Evolutionary conservation across 73 alveolate genomes (phyloP).

Genomic region (Breviolum minutum): DNA sequence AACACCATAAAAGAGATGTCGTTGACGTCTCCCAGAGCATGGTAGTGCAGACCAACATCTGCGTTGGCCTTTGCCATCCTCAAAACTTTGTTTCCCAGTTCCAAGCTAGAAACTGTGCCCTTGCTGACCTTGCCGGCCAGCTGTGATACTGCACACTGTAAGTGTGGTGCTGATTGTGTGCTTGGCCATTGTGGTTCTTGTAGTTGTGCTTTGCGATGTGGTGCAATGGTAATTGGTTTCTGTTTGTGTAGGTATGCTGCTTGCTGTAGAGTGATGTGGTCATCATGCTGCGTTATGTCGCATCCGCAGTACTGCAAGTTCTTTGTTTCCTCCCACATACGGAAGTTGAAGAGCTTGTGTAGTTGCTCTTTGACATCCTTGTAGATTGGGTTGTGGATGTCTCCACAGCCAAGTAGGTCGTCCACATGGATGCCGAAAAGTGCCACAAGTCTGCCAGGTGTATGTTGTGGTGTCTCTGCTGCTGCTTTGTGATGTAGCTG

Average conservation of each 20-base stretch:
- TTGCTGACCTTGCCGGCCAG: background rate
- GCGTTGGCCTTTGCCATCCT: background rate
- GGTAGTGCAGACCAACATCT: background rate
- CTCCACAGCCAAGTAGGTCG: background rate
- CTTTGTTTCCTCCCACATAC: background rate
- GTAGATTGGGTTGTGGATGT: background rate
- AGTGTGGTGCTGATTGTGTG: background rate
- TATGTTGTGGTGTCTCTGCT: too few relatives aligned
- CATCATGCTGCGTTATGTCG: background rate
- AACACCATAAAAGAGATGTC: background rate
- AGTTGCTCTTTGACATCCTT: background rate
- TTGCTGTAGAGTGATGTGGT: background rate
- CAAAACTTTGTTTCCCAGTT: background rate
- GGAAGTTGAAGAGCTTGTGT: background rate
- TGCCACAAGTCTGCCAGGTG: background rate
- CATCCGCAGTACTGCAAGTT: background rate
- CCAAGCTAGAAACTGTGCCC: background rate
- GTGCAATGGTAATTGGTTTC: background rate
- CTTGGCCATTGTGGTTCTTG: background rate
- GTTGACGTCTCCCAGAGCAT: background rate
- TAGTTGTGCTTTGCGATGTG: background rate
- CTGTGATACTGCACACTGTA: background rate
- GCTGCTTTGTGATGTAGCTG: background rate
- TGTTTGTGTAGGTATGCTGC: background rate
- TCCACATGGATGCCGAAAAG: background rate